Percentiles rank a stretch among this genome's conserved stretches.
Conservation (phyloP, 192 early-diverging fungal species). For the Linnemannia zychae region DNA sequence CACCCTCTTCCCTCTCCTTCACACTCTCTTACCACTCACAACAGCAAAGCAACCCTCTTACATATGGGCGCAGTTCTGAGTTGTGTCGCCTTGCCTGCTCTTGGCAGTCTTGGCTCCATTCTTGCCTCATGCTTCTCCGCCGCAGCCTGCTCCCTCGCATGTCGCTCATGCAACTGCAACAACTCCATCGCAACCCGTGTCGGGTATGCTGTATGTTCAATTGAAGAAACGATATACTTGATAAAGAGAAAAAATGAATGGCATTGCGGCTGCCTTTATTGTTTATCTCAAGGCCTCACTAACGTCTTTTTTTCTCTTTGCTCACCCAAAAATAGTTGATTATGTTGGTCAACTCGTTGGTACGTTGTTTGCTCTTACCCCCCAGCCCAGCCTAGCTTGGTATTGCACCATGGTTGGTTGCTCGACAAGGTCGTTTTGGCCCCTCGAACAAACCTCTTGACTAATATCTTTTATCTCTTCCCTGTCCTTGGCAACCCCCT, state of each 20-base stretch:
- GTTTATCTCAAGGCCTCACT: neutral
- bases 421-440: too few species aligned
- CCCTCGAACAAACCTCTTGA: neutral
- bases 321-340: neutral
- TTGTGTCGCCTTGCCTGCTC: slow-evolving; percentile 65
- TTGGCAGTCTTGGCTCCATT: slow-evolving; percentile 54
- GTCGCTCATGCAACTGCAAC: slow-evolving; percentile 72
- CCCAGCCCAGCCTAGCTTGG: neutral
- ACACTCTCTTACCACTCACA: neutral
- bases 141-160: slow-evolving; percentile 70
- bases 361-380: neutral
- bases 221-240: too few species aligned
- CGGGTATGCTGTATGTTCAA: slow-evolving; percentile 62
- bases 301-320: neutral
- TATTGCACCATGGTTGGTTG: neutral
- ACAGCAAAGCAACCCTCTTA: neutral
- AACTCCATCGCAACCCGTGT: slow-evolving; percentile 71
- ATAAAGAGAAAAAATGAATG: neutral
- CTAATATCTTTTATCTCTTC: too few species aligned
- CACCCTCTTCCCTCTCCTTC: neutral
- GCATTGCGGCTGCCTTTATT: neutral
- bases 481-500: neutral
- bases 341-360: neutral
- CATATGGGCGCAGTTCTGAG: slow-evolving; percentile 68
- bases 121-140: slow-evolving; percentile 69